Base-by-base conservation (phyloP, 768 basidiomycete genomes). In the Suillus plorans region DNA sequence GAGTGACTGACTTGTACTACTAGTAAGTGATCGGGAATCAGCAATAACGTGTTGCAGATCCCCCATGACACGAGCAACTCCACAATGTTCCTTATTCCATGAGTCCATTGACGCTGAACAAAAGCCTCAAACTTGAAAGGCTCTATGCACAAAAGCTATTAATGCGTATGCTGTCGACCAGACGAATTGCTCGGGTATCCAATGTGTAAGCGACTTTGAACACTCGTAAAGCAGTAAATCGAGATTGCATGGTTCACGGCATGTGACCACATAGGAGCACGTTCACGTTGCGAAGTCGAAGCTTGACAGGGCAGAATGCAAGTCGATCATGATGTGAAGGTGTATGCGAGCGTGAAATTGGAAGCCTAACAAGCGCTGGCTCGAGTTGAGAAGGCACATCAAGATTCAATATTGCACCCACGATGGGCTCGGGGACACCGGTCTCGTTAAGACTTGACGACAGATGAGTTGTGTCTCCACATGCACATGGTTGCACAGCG, bases 241-340 rank as follows among this genome's bases (percentile, higher is more conserved):
- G 25, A 41, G 4, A 20, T 18, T 28, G 5, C 28, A 41, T n/a
- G 37, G 5, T 41, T 58, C 22, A 16, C 22, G 20, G 39, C 58
- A 59, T 13, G 25, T 18, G 39, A 37, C 4, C 39, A 58, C 14
- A n/a, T 55, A 20, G 41, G 39, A 44, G 41, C 7, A 28, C 6
- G 10, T 20, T 42, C 41, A 42, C 36, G 20, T 20, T 59, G 6
- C 41, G 18, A 59, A 42, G 28, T 13, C 18, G 28, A 59, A 44
- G 12, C 41, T 44, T 28, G 18, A 59, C 28, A 20, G 10, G 57
- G 57, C 37, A 57, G 22, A 22, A 57, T 57, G 22, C 22, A 34
- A 20, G 57, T 58, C 41, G 58, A 59, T 59, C 58, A 59, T 59
- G 58, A 59, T 12, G 58, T 42, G 58, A 59, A 59, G 41, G 16